A percentile compares a stretch with the other conserved stretches of the same genome.
Evolutionary conservation across 441 rosid genomes (phyloP).

Genomic region (Adansonia madagascariensis): DNA sequence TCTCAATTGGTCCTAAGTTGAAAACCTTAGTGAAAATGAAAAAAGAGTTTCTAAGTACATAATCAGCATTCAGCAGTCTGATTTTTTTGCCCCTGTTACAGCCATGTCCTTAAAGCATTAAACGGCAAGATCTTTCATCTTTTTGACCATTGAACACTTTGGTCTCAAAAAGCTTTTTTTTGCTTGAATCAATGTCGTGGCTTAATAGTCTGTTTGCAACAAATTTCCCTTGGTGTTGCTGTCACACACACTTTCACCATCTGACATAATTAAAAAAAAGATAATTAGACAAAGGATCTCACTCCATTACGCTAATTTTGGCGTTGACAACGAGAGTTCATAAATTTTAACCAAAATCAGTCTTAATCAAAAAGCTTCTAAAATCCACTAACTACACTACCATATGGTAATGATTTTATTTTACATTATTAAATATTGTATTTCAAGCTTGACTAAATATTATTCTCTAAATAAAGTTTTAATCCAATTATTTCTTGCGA

Average conservation of each 20-base stretch:
- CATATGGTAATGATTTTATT: background rate
- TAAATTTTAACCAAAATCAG: background rate
- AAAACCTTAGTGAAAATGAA: background rate
- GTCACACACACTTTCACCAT: slow-evolving; percentile 1
- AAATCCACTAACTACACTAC: slow-evolving; percentile 32
- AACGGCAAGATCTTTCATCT: background rate
- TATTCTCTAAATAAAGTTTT: background rate
- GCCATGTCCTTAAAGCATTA: background rate
- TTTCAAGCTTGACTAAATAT: slow-evolving; percentile 24
- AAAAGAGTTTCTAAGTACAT: too few relatives aligned
- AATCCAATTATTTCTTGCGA: too few relatives aligned
- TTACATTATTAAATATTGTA: background rate
- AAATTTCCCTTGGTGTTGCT: slow-evolving; percentile 8
- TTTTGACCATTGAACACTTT: background rate
- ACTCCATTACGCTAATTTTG: slow-evolving; percentile 23
- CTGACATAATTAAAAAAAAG: slow-evolving; percentile 1
- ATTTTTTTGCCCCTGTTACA: background rate
- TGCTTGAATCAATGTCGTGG: background rate
- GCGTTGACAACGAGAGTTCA: slow-evolving; percentile 21
- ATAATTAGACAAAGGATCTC: slow-evolving; percentile 15
- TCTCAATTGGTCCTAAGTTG: background rate
- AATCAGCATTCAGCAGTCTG: background rate
- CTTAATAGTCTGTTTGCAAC: background rate
- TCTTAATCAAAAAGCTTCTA: slow-evolving; percentile 23
- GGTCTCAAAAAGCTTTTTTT: background rate